These are phyloP conservation scores for Boletus tylopilopsis DNA, from an alignment of 768 basidiomycete genomes.

Conservation along the genomic window DNA sequence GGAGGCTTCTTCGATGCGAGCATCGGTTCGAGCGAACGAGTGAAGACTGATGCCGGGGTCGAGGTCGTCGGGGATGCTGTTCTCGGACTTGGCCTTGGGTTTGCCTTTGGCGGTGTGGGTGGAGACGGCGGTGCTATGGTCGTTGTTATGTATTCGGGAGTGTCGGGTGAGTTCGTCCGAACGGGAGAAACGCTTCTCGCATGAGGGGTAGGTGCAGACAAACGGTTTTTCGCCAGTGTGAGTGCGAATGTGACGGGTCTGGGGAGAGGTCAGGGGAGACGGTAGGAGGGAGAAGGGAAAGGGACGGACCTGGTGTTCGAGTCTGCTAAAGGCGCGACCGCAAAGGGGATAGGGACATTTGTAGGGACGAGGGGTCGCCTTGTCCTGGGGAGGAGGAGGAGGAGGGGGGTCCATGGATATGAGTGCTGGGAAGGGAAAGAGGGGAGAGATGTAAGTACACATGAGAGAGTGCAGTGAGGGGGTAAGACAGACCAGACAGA, in stretches of 20 bases:
- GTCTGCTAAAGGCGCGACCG: conserved; percentile 90
- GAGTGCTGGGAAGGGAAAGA: conserved; percentile 10
- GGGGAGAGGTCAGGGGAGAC: conserved; percentile 13
- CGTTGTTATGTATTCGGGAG: conserved; percentile 84
- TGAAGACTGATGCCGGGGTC: conserved; percentile 26
- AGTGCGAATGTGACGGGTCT: conserved; percentile 98
- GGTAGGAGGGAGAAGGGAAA: conserved; percentile 6
- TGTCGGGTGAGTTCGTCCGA: conserved; percentile 99
- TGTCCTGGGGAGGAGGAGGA: conserved; percentile 29
- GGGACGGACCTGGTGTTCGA: conserved; percentile 85
- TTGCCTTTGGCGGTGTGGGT: conserved; percentile 24
- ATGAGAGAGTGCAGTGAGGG: conserved; percentile 19
- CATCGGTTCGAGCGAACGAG: conserved; percentile 18
- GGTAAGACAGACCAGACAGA: not conserved
- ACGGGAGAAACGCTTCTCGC: conserved; percentile 96
- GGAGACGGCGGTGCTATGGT: conserved; percentile 34
- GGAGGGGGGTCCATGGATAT: conserved; percentile 23
- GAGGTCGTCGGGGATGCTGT: conserved; percentile 22
- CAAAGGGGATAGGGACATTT: conserved; percentile 93
- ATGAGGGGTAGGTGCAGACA: conserved; percentile 85
- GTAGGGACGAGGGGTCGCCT: conserved; percentile 70
- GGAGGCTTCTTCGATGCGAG: conserved; percentile 22
- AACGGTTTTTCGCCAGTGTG: conserved; percentile 99
- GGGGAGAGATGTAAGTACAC: conserved; percentile 30
- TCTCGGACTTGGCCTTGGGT: conserved; percentile 30